Conservation (phyloP, 192 early-diverging fungal genomes). For the Lobosporangium transversale region DNA sequence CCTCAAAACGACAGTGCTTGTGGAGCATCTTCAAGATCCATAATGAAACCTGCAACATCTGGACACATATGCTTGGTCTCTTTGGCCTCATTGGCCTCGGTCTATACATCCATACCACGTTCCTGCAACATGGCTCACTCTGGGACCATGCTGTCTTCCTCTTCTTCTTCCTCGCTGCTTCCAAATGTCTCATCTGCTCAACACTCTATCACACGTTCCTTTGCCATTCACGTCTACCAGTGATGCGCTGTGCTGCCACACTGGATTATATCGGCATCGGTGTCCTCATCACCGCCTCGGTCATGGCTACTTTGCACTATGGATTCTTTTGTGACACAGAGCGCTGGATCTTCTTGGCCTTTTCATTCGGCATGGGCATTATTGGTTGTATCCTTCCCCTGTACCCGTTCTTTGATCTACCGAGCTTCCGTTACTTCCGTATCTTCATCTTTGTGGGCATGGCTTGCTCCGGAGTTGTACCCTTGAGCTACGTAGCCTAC, state of each 20-base stretch:
- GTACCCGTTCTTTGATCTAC: constrained; percentile 66
- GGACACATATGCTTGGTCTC: constrained; percentile 69
- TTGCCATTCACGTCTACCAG: constrained; percentile 60
- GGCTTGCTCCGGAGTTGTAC: constrained; percentile 60
- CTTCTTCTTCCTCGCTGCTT: constrained; percentile 66
- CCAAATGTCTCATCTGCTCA: constrained; percentile 68
- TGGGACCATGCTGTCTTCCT: constrained; percentile 57
- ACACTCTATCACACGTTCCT: constrained; percentile 71
- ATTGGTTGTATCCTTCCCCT: constrained; percentile 61
- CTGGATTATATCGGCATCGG: constrained; percentile 74
- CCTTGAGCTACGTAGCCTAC: constrained; percentile 59
- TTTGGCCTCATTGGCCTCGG: constrained; percentile 63
- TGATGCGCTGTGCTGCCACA: constrained; percentile 67
- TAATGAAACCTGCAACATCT: constrained; percentile 78
- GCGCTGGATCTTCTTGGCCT: constrained; percentile 61
- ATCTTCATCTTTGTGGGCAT: constrained; percentile 65
- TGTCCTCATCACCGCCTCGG: constrained; percentile 67
- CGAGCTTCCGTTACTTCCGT: constrained; percentile 61
- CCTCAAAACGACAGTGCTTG: constrained; percentile 60
- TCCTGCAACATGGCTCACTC: constrained; percentile 33
- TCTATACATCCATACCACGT: constrained; percentile 54
- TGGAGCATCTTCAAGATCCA: constrained; percentile 70
- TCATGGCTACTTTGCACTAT: constrained; percentile 66
- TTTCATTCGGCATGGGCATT: constrained; percentile 53
- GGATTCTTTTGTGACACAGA: constrained; percentile 65